phyloP scores from a whole-genome alignment of 345 rosid genomes.

The Brassica juncea region DNA sequence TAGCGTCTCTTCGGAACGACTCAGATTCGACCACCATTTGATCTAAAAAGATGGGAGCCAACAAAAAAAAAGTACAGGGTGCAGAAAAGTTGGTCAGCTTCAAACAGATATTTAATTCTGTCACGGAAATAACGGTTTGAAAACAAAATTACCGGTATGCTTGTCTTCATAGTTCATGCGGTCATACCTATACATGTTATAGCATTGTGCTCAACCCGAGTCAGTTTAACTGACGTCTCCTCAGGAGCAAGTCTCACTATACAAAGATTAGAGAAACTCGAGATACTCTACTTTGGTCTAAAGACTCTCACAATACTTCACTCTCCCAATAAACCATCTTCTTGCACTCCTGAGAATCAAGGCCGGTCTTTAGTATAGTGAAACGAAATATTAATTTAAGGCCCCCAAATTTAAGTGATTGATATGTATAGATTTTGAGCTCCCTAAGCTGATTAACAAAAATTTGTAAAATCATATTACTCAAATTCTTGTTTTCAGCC shows the following conservation, averaged over 20 bases:
- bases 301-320: not conserved
- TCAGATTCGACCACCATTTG: too few species aligned
- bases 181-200: conserved; percentile 76
- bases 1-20: too few species aligned
- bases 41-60: too few species aligned
- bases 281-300: not conserved
- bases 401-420: not conserved
- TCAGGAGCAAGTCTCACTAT: conserved; percentile 96
- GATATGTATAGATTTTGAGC: not conserved
- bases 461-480: not conserved
- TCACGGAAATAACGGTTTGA: conserved; percentile 5
- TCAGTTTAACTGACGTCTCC: conserved; percentile 65
- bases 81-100: not conserved
- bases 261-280: conserved; percentile 25
- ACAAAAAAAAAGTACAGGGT: not conserved
- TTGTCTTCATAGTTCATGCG: conserved; percentile 45
- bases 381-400: not conserved
- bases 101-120: not conserved
- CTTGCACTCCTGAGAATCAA: not conserved
- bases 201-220: conserved; percentile 84
- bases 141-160: conserved; percentile 63
- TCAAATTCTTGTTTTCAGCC: not conserved
- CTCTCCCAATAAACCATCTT: not conserved
- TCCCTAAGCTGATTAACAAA: not conserved
- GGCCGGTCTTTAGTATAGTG: not conserved